Percentiles rank a stretch among this genome's conserved stretches.
Evolutionary conservation across 2,329 filamentous ascomycete species (phyloP).

Genomic region (Bipolaris bicolor): DNA sequence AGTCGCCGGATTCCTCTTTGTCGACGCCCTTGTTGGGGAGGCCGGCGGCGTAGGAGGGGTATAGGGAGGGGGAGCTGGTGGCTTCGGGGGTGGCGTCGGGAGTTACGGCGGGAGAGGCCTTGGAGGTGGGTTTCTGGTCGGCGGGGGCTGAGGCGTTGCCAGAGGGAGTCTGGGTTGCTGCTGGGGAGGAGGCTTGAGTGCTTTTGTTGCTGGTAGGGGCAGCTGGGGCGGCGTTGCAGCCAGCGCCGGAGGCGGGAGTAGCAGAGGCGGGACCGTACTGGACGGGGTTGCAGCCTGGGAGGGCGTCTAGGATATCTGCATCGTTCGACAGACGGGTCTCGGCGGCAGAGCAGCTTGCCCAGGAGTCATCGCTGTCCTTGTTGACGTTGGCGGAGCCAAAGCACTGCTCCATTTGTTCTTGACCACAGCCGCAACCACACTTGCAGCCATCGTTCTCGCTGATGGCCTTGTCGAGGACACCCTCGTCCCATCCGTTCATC

Average conservation of each 20-base stretch:
- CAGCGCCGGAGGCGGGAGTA: conserved; percentile 33
- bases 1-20: background rate
- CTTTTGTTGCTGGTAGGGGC: conserved; percentile 11
- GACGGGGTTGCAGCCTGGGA: conserved; percentile 50
- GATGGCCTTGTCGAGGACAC: conserved; percentile 45
- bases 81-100: conserved; percentile 3
- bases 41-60: conserved; percentile 16
- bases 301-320: conserved; percentile 31
- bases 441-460: conserved; percentile 43
- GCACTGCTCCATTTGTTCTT: conserved; percentile 46
- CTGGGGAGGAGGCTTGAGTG: conserved; percentile 1
- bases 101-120: background rate
- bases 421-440: conserved; percentile 47
- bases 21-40: conserved; percentile 20
- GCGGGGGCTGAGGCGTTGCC: conserved; percentile 4
- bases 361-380: conserved; percentile 37
- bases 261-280: conserved; percentile 45
- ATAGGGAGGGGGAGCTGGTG: conserved; percentile 2
- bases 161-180: conserved; percentile 8
- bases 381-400: conserved; percentile 46
- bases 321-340: conserved; percentile 23
- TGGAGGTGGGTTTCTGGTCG: conserved; percentile 3
- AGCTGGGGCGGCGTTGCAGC: conserved; percentile 31
- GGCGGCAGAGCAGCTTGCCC: conserved; percentile 36
- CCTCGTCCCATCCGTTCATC: conserved; percentile 47